Evolutionary conservation across 2,329 filamentous ascomycete genomes (phyloP), one percentile per base, ranked within the genome.

Genomic region (Akanthomyces dipterigenus): DNA sequence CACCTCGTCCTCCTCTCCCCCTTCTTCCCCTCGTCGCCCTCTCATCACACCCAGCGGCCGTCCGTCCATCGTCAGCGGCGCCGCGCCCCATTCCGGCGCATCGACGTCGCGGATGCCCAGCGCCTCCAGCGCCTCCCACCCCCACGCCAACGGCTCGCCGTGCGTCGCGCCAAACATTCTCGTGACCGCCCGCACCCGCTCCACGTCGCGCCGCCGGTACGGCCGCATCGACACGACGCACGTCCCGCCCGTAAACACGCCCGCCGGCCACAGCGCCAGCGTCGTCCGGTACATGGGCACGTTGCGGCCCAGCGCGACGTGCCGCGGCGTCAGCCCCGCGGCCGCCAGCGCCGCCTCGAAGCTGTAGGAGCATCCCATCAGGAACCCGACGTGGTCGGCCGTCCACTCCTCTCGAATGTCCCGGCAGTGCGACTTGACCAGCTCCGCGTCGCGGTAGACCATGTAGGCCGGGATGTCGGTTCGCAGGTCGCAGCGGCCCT

Each of bases 221-320:
- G 82, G 78, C 45, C 86, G 75, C 86, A 88, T 88, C 0, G 82
- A 87, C 0, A 88, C 85, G 3, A 88, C 82, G 63, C 80, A 84
- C 0, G 78, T 82, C 0, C 74, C 75, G 1, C 73, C 75, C 0
- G 75, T 78, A 68, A 89, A 88, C 11, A 84, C 77, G 0, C 85
- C 85, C 0, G 85, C 78, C 0, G 85, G 80, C 40, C 77, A 78
- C 0, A 88, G 73, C 0, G 82, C 80, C 3, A 86, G 72, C 4
- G 68, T 79, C 0, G 85, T 86, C 18, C 80, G 75, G 67, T 87
- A 89, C 82, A 88, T 88, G 14, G 84, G 74, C 2, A 87, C 82
- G 62, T 82, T 83, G 34, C 80, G 75, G 43, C 71, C 69, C 20
- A 78, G 73, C 2, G 71, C 62, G 5, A 77, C 71, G 66, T 88